Base-by-base conservation (phyloP, 1,284 basidiomycete species). In the Microbotryum saponariae region DNA sequence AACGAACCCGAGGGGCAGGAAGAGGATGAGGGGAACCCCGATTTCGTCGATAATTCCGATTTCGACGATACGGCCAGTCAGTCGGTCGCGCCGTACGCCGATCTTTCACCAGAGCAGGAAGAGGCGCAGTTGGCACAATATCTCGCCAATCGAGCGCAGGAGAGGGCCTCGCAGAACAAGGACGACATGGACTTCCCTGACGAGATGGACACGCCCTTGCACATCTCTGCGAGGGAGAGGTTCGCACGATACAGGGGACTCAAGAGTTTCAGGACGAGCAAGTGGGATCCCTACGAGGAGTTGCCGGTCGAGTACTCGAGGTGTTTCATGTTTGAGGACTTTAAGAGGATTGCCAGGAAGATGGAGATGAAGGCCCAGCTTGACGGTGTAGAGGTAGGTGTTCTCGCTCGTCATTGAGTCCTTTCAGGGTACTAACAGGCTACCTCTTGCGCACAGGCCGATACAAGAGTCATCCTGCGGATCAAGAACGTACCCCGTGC, bases 211-310 rank as follows among this genome's bases (percentile, higher is more conserved):
- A 98, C 96, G 0, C 96, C 94, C 0, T 82, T 87, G 64, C 87
- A 96, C 65, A 79, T 88, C n/a, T 77, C 89, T 0, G 94, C 93
- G 0, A 80, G 83, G 14, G 82, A 82, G n/a, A 83, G 96, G 6
- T 97, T 98, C 77, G 89, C 91, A 69, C 83, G 94, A 44, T 99
- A 87, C 76, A 85, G 94, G 60, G 96, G 94, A 1, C 76, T 99
- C 75, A 85, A 86, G 59, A 91, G 88, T 16, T 89, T 98, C 81
- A 82, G 94, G 46, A 97, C 96, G 2, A 91, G 88, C 71, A 88
- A 89, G 23, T 99, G 94, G 94, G 94, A 98, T 75, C 86, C 94
- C 8, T 97, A 91, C 71, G 94, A 98, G 77, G 94, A 96, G 71
- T 80, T 99, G 21, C 96, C 94, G 6, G 77, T 86, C 58, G 93